phyloP scores from a whole-genome alignment of 345 rosid species.

The Nasturtium officinale region DNA sequence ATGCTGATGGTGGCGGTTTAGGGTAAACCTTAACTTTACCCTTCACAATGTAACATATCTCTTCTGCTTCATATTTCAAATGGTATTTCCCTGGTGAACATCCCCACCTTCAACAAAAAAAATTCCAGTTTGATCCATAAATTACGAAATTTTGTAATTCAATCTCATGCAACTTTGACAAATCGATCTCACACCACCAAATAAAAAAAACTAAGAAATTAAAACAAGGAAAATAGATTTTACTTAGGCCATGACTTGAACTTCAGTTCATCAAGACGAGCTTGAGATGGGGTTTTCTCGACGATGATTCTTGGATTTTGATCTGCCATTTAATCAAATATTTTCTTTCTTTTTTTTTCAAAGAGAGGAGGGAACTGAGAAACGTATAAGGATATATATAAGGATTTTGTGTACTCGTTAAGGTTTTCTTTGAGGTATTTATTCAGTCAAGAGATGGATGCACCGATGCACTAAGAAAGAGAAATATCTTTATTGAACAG shows the following conservation, averaged over 20 bases:
- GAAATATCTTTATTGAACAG: neutral
- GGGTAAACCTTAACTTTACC: slow-evolving; percentile 80
- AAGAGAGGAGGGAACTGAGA: slow-evolving; percentile 11
- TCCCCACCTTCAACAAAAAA: slow-evolving; percentile 62
- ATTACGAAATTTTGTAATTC: neutral
- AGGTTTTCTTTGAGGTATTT: slow-evolving; percentile 22
- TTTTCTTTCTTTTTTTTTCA: neutral
- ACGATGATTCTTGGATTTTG: slow-evolving; percentile 57
- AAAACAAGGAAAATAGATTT: slow-evolving; percentile 22
- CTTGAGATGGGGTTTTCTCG: slow-evolving; percentile 68
- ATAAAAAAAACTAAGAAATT: neutral
- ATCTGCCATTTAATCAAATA: slow-evolving; percentile 44
- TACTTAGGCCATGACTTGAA: slow-evolving; percentile 98
- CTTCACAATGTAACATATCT: slow-evolving; percentile 77
- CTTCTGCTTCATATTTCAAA: slow-evolving; percentile 84
- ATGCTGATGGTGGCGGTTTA: slow-evolving; percentile 40
- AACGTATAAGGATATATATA: slow-evolving; percentile 16
- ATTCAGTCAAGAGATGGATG: slow-evolving; percentile 26
- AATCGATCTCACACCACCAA: neutral
- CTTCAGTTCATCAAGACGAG: slow-evolving; percentile 68
- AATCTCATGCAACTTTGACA: neutral
- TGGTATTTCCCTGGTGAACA: slow-evolving; percentile 87
- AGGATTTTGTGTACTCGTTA: slow-evolving; percentile 19
- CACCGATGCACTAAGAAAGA: slow-evolving; percentile 1
- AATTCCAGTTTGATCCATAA: neutral